Percentiles rank a stretch among this genome's conserved stretches.
Conservation (phyloP, 2,329 filamentous ascomycete genomes). For the Fusarium dimerum region DNA sequence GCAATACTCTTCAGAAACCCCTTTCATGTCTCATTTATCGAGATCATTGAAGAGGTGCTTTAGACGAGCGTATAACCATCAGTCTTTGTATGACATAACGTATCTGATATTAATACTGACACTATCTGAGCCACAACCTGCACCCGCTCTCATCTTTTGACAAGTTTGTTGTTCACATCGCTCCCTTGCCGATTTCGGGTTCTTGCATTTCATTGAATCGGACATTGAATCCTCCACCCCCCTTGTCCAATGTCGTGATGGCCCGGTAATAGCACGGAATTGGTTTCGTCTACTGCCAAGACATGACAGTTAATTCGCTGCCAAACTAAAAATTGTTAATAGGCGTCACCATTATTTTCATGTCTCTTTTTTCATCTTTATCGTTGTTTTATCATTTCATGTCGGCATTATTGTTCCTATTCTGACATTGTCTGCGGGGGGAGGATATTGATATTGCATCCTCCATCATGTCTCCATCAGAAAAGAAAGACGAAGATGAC, state of each 20-base stretch:
- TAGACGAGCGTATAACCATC: too few relatives aligned
- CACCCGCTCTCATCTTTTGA: too few relatives aligned
- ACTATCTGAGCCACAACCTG: too few relatives aligned
- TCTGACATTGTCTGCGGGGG: neutral
- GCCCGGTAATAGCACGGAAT: conserved; percentile 25
- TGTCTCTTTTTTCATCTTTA: neutral
- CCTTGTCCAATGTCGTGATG: conserved; percentile 6
- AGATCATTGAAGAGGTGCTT: too few relatives aligned
- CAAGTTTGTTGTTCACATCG: too few relatives aligned
- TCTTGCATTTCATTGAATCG: conserved; percentile 1
- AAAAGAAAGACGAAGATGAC: conserved; percentile 9
- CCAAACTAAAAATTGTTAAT: too few relatives aligned
- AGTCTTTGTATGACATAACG: too few relatives aligned
- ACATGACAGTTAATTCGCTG: neutral
- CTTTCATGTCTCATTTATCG: too few relatives aligned
- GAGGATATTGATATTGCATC: neutral
- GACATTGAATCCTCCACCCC: conserved; percentile 21
- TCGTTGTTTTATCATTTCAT: too few relatives aligned
- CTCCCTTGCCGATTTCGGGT: conserved; percentile 1
- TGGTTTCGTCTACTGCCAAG: neutral
- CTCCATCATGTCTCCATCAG: conserved; percentile 16
- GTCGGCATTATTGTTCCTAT: neutral
- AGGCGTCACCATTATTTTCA: neutral
- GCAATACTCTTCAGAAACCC: too few relatives aligned
- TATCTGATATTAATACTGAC: too few relatives aligned